These are phyloP conservation scores for Nakaseomyces kungkrabaensis DNA, from an alignment of 1,139 yeast genomes.

Conservation along the genomic window DNA sequence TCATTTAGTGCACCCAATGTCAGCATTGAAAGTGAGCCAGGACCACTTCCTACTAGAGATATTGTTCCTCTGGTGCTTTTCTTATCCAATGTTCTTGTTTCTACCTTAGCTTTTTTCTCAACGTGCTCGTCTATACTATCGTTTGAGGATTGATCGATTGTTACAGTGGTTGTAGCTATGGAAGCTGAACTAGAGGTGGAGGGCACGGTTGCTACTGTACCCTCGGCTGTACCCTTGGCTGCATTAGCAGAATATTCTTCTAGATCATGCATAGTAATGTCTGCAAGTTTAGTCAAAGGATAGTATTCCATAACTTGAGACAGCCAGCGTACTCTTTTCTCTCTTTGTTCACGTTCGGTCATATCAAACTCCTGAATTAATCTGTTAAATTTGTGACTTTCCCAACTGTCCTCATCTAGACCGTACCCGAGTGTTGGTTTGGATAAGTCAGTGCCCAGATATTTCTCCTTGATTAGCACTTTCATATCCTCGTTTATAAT, in stretches of 20 bases:
- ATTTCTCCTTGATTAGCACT: conserved; percentile 13
- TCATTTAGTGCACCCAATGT: conserved; percentile 81
- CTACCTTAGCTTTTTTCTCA: conserved; percentile 1
- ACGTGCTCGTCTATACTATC: not conserved
- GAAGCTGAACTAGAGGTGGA: not conserved
- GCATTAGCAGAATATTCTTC: conserved; percentile 8
- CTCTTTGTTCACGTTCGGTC: conserved; percentile 42
- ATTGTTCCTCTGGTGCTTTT: conserved; percentile 42
- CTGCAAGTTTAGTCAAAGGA: conserved; percentile 58
- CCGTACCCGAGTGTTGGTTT: conserved; percentile 34
- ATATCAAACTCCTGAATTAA: conserved; percentile 53
- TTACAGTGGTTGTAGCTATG: not conserved
- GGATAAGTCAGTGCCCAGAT: conserved; percentile 13
- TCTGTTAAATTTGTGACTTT: conserved; percentile 46
- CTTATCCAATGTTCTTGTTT: not conserved
- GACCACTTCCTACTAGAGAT: conserved; percentile 86
- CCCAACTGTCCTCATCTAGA: conserved; percentile 65
- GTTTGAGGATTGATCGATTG: not conserved
- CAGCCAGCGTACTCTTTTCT: conserved; percentile 70
- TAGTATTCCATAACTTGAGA: conserved; percentile 87
- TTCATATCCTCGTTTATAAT: conserved; percentile 46
- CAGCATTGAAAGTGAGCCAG: conserved; percentile 75
- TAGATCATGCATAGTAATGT: conserved; percentile 21
- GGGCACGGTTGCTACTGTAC: not conserved
- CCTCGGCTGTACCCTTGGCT: not conserved